Evolutionary conservation across 2,329 filamentous ascomycete genomes (phyloP).

Genomic region (Penicillium palitans): DNA sequence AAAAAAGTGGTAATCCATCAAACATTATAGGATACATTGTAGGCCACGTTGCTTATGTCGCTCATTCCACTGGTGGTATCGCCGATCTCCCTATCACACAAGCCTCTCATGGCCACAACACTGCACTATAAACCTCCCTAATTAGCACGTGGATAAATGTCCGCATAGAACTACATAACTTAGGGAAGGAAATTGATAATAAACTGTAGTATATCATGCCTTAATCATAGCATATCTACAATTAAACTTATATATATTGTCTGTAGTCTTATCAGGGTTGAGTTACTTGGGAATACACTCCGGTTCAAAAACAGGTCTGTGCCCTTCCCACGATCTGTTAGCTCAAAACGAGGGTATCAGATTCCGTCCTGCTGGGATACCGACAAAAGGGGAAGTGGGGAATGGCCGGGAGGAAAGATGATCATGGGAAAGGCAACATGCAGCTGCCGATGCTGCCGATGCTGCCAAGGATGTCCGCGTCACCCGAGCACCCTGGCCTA

Average conservation of each 20-base stretch:
- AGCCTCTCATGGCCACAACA: not conserved
- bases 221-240: not conserved
- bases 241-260: not conserved
- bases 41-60: not conserved
- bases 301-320: not conserved
- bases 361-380: not conserved
- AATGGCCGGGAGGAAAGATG: not conserved
- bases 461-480: constrained; percentile 7
- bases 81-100: constrained; percentile 6
- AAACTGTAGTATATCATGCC: not conserved
- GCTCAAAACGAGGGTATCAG: not conserved
- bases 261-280: not conserved
- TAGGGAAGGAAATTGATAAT: not conserved
- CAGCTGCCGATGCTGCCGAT: not conserved
- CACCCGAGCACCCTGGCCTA: not conserved
- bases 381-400: not conserved
- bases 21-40: not conserved
- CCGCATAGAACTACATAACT: not conserved
- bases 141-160: not conserved
- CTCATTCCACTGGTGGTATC: not conserved
- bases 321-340: not conserved
- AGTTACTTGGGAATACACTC: not conserved
- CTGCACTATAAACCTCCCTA: not conserved
- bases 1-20: not conserved
- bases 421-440: not conserved